phyloP scores from a whole-genome alignment of 768 basidiomycete species.

The Lactarius akahatsu region DNA sequence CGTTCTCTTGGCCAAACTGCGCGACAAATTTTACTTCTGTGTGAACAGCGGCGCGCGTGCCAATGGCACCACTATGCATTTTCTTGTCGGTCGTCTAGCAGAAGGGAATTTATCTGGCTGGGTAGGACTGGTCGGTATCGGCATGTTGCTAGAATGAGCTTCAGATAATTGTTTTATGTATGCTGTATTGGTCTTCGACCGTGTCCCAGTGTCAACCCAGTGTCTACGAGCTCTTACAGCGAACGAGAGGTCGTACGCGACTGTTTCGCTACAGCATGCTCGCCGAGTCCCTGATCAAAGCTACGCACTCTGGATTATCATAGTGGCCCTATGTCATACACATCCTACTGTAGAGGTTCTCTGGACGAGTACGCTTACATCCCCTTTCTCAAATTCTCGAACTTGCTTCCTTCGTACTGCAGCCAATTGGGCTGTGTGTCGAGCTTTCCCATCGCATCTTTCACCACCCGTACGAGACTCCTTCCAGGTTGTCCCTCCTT shows the following conservation, averaged over 20 bases:
- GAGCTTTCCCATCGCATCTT: conserved; percentile 36
- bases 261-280: background rate
- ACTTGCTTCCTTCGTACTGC: conserved; percentile 69
- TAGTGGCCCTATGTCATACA: no score
- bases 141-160: conserved; percentile 14
- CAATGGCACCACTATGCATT: conserved; percentile 17
- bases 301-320: background rate
- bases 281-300: background rate
- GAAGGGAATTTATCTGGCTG: conserved; percentile 26
- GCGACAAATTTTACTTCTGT: conserved; percentile 24
- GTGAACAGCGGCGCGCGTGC: background rate
- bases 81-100: conserved; percentile 27
- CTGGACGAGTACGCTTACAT: conserved; percentile 49
- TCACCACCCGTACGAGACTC: conserved; percentile 74
- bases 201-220: background rate
- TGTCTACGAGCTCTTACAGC: background rate
- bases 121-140: conserved; percentile 27
- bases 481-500: conserved; percentile 70
- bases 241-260: no score
- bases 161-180: background rate
- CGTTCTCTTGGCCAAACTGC: conserved; percentile 25
- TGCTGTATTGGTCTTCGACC: background rate
- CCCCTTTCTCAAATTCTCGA: conserved; percentile 74
- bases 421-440: conserved; percentile 70
- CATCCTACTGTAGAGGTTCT: no score